Base-by-base conservation (phyloP, 768 basidiomycete species). In the Postia placenta region DNA sequence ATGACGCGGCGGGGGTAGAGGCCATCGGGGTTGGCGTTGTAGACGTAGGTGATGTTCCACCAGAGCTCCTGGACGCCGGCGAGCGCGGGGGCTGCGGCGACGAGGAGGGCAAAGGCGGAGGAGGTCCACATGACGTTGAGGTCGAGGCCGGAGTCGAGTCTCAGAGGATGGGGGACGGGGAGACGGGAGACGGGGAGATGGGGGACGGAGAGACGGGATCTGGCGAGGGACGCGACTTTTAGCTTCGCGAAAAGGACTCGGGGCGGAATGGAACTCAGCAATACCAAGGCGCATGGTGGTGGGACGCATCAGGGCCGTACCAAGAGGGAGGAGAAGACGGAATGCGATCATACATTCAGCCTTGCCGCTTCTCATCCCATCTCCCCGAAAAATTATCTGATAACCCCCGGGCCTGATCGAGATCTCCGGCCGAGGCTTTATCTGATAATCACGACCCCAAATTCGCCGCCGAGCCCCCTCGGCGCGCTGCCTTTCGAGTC, bases 41-140 rank as follows among this genome's bases (percentile, higher is more conserved):
- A 66, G 47, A 90, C 83, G 52, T 90, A 94, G 42, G 91, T 86
- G 66, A 97, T 75, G 64, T 96, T 86, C 92, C 92, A 94, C 88
- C 88, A 91, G 12, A 80, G 49, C 58, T 91, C 88, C 2, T 81
- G 74, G 14, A 87, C 71, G 23, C 76, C 84, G n/a, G 82, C 86
- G 14, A 78, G 57, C n/a, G 64, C 76, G 26, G 72, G 65, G 2
- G 70, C 53, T 33, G 70, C 63, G 38, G 67, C 50, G 51, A 55
- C 49, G 50, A 68, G 56, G 55, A 67, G 54, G 58, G 63, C 51
- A 46, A 53, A 53, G 54, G 50, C 55, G 41, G 50, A 56, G n/a
- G n/a, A n/a, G n/a, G n/a, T n/a, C 52, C 58, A 42, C 60, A 57
- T 60, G 40, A 38, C 54, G 50, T 27, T 22, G 41, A 20, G 27